phyloP scores from a whole-genome alignment of 257 asterid species.

The Petrea volubilis region DNA sequence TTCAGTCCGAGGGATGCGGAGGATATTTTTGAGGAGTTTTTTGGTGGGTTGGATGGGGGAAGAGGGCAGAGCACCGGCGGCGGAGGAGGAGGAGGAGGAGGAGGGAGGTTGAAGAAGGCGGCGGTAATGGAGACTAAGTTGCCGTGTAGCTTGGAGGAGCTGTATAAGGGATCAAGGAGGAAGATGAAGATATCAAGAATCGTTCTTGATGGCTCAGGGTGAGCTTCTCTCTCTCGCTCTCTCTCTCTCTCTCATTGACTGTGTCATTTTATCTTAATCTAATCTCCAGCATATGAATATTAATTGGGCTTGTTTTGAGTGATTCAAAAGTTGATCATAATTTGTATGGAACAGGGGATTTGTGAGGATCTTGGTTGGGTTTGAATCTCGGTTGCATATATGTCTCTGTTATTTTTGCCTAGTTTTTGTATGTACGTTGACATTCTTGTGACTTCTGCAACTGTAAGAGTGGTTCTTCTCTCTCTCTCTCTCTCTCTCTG shows the following conservation, averaged over 20 bases:
- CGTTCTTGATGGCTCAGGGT: constrained; percentile 84
- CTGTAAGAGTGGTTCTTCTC: too few relatives aligned
- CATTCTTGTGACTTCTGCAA: too few relatives aligned
- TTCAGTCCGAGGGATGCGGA: constrained; percentile 66
- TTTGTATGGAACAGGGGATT: neutral
- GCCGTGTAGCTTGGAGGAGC: constrained; percentile 90
- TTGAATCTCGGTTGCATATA: neutral
- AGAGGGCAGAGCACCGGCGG: constrained; percentile 24
- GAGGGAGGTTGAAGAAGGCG: constrained; percentile 63
- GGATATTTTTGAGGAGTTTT: constrained; percentile 78
- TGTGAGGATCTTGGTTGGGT: neutral
- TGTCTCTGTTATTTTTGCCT: neutral
- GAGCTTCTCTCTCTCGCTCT: too few relatives aligned
- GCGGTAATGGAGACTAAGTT: constrained; percentile 72
- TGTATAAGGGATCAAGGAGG: constrained; percentile 83
- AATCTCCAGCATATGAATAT: neutral
- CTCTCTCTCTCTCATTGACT: too few relatives aligned
- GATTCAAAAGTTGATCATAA: neutral
- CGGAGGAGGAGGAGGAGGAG: constrained; percentile 33
- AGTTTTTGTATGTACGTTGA: neutral
- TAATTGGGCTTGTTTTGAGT: neutral
- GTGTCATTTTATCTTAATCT: neutral
- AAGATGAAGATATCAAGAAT: constrained; percentile 87
- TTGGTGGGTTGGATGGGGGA: constrained; percentile 54
- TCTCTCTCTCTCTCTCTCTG: too few relatives aligned